Conservation (phyloP, 2,329 filamentous ascomycete species). For the Pestalotiopsis sp. region DNA sequence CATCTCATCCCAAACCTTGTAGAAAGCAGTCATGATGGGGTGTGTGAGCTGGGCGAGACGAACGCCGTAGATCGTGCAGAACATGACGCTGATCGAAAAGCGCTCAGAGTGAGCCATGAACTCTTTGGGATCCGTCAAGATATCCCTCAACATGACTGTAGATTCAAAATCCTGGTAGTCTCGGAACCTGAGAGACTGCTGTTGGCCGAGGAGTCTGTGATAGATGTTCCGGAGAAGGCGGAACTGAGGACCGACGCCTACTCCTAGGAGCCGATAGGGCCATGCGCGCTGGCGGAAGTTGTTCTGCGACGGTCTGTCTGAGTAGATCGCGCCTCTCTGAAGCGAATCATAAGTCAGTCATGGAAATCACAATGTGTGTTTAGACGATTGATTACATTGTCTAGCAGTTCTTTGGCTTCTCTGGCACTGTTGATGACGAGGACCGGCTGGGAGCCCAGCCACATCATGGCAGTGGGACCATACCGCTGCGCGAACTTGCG, state of each 20-base stretch:
- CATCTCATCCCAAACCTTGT: slow-evolving; percentile 3
- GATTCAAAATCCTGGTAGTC: background rate
- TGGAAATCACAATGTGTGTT: background rate
- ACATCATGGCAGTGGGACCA: background rate
- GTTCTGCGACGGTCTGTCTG: background rate
- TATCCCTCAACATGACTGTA: background rate
- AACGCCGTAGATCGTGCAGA: slow-evolving; percentile 5
- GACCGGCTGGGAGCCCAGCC: background rate
- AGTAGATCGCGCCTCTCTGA: background rate
- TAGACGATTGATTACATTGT: background rate
- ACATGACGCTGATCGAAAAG: background rate
- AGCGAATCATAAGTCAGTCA: background rate
- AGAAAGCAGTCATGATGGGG: background rate
- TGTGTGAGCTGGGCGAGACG: background rate
- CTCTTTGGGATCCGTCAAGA: background rate
- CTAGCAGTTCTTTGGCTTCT: slow-evolving; percentile 1
- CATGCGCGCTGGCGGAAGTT: background rate
- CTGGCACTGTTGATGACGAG: slow-evolving; percentile 3
- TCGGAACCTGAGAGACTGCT: background rate
- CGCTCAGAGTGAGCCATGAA: slow-evolving; percentile 6
- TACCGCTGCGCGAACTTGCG: background rate
- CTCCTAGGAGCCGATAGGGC: background rate
- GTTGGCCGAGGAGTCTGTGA: background rate
- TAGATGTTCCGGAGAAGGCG: slow-evolving; percentile 4
- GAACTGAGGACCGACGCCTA: background rate